These are phyloP conservation scores for Kandelia obovata DNA, from an alignment of 345 rosid species.

Conservation along the genomic window DNA sequence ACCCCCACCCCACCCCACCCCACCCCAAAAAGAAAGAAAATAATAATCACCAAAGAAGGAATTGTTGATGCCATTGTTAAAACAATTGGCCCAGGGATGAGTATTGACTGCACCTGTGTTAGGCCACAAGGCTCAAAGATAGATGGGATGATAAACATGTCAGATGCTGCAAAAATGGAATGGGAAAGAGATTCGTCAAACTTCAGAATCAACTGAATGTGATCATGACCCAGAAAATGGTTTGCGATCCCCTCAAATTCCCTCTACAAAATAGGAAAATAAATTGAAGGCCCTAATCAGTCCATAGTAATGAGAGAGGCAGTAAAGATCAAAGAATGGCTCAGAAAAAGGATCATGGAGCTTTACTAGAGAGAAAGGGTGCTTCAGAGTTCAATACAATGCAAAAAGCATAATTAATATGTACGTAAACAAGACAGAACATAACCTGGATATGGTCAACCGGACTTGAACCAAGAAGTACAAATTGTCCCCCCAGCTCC, in stretches of 20 bases:
- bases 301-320: not conserved
- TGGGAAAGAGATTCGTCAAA: conserved; percentile 90
- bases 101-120: conserved; percentile 62
- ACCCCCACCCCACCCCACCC: too few relatives aligned
- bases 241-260: conserved; percentile 85
- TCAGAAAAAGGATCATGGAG: not conserved
- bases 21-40: too few relatives aligned
- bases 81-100: conserved; percentile 9
- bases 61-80: not conserved
- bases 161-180: conserved; percentile 80
- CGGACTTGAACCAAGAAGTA: conserved; percentile 97
- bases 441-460: conserved; percentile 85
- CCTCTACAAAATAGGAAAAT: conserved; percentile 42
- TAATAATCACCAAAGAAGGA: too few relatives aligned
- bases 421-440: not conserved
- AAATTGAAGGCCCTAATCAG: not conserved
- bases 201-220: conserved; percentile 69
- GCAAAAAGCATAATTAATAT: not conserved
- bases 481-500: conserved; percentile 93
- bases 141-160: conserved; percentile 91
- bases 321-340: not conserved
- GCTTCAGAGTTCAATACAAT: not conserved
- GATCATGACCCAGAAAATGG: conserved; percentile 63
- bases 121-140: conserved; percentile 99
- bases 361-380: not conserved